Conservation (phyloP, 192 early-diverging fungal genomes). For the Podila horticola region DNA sequence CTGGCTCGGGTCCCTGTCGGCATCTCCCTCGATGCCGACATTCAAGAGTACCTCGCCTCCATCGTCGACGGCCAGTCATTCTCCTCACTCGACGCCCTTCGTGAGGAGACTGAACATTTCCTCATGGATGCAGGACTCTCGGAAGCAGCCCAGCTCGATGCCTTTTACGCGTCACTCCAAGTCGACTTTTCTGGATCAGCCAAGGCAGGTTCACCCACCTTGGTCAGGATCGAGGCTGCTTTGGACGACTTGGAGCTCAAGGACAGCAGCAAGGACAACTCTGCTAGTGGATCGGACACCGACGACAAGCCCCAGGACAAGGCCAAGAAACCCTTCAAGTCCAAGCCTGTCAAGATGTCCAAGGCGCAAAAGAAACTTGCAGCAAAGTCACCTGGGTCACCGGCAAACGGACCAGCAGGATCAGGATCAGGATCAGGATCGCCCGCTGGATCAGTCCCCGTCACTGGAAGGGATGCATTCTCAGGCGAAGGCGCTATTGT, state of each 20-base stretch:
- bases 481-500: conserved; percentile 54
- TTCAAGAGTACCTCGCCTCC: conserved; percentile 40
- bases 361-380: conserved; percentile 50
- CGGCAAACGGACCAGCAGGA: not conserved
- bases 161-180: conserved; percentile 54
- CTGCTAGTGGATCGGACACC: conserved; percentile 18
- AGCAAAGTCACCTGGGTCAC: conserved; percentile 23
- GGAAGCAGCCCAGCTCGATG: conserved; percentile 53
- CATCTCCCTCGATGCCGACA: conserved; percentile 38
- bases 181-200: not conserved
- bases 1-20: conserved; percentile 32
- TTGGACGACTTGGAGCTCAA: conserved; percentile 16
- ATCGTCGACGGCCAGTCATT: conserved; percentile 40
- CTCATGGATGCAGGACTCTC: conserved; percentile 69
- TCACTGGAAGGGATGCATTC: conserved; percentile 18
- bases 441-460: not conserved
- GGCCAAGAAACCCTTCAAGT: conserved; percentile 24
- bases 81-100: conserved; percentile 55
- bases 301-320: conserved; percentile 7
- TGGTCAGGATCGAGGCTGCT: conserved; percentile 10
- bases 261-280: not conserved
- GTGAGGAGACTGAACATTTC: conserved; percentile 73
- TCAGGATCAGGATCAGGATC: not conserved
- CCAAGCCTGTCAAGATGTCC: conserved; percentile 46
- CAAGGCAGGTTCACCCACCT: not conserved